Evolutionary conservation across 352 stramenopile genomes (phyloP).

Genomic region (Pythium dissotocum): DNA sequence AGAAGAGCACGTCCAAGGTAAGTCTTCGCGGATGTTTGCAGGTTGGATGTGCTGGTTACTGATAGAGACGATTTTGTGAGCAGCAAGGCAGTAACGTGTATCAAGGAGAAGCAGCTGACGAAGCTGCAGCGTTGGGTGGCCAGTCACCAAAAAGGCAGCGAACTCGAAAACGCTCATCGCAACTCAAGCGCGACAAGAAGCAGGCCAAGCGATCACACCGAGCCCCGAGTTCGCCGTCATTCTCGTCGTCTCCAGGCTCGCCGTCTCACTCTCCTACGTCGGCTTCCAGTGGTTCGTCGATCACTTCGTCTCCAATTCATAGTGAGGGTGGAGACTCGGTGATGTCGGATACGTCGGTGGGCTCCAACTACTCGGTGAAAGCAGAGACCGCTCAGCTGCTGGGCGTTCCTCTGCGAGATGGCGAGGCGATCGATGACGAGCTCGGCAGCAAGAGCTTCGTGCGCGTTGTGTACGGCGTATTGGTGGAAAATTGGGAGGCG

Average conservation of each 20-base stretch:
- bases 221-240: slow-evolving; percentile 65
- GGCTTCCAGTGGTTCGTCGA: slow-evolving; percentile 44
- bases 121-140: slow-evolving; percentile 73
- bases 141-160: slow-evolving; percentile 81
- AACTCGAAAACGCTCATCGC: slow-evolving; percentile 82
- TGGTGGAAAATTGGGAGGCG: slow-evolving; percentile 84
- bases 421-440: slow-evolving; percentile 49
- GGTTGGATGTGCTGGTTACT: not conserved
- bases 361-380: slow-evolving; percentile 80
- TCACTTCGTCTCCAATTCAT: slow-evolving; percentile 60
- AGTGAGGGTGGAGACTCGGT: slow-evolving; percentile 65
- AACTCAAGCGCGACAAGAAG: slow-evolving; percentile 79
- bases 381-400: slow-evolving; percentile 75
- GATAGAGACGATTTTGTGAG: slow-evolving; percentile 11
- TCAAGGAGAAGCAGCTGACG: slow-evolving; percentile 81
- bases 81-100: slow-evolving; percentile 80
- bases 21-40: not conserved
- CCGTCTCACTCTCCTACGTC: slow-evolving; percentile 67
- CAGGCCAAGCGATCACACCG: slow-evolving; percentile 69
- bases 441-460: slow-evolving; percentile 62
- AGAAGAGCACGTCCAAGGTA: slow-evolving; percentile 85
- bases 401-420: slow-evolving; percentile 74
- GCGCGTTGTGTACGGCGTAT: slow-evolving; percentile 64
- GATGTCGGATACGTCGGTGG: slow-evolving; percentile 56
- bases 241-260: slow-evolving; percentile 68